These are phyloP conservation scores for Coniosporium tulheliwenetii DNA, from an alignment of 2,329 filamentous ascomycete genomes.

Conservation along the genomic window DNA sequence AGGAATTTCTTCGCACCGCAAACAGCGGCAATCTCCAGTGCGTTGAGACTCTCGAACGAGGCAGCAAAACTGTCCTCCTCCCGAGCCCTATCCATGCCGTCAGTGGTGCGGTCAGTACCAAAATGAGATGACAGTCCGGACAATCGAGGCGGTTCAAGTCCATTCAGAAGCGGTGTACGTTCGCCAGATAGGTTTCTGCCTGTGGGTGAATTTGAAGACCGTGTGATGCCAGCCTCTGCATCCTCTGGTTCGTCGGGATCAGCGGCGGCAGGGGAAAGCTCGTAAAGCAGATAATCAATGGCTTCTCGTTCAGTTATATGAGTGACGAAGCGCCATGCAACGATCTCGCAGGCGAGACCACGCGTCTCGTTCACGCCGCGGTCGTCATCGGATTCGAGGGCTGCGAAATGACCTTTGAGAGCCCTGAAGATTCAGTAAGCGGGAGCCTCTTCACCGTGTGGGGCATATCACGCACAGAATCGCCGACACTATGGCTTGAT, in stretches of 20 bases:
- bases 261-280: slow-evolving; percentile 31
- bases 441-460: neutral
- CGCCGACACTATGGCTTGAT: slow-evolving; percentile 56
- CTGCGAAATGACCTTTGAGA: slow-evolving; percentile 58
- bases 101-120: too few relatives aligned
- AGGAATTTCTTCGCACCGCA: slow-evolving; percentile 74
- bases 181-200: slow-evolving; percentile 2
- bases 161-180: slow-evolving; percentile 1
- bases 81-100: too few relatives aligned
- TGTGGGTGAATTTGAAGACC: too few relatives aligned
- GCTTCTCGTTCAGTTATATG: slow-evolving; percentile 57
- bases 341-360: slow-evolving; percentile 63
- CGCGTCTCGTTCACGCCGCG: slow-evolving; percentile 52
- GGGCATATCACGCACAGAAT: slow-evolving; percentile 39
- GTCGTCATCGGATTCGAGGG: slow-evolving; percentile 42
- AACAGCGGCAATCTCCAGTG: slow-evolving; percentile 72
- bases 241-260: slow-evolving; percentile 4
- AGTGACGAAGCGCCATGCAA: slow-evolving; percentile 63
- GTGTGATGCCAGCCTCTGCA: slow-evolving; percentile 5
- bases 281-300: slow-evolving; percentile 59
- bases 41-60: slow-evolving; percentile 66
- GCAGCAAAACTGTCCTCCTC: slow-evolving; percentile 48
- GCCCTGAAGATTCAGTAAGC: slow-evolving; percentile 31
- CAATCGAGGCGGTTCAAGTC: slow-evolving; percentile 5
- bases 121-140: slow-evolving; percentile 12